These are phyloP conservation scores for Colletotrichum liaoningense DNA, from an alignment of 2,329 filamentous ascomycete species.

Conservation along the genomic window DNA sequence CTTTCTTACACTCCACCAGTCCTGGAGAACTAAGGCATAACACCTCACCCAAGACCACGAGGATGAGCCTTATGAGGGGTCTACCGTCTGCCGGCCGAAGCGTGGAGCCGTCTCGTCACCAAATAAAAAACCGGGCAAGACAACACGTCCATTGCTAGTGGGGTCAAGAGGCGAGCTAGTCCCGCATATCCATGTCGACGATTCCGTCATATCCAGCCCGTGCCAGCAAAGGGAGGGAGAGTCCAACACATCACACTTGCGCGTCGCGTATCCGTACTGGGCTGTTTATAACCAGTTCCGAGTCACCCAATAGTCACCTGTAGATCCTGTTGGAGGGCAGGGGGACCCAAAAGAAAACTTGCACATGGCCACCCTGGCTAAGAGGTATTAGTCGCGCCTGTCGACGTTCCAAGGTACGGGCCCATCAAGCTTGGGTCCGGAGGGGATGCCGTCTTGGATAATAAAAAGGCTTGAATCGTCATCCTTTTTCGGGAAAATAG, in stretches of 20 bases:
- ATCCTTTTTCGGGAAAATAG: neutral
- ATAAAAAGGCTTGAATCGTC: constrained; percentile 1
- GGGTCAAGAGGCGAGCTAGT: constrained; percentile 1
- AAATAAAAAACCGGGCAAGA: constrained; percentile 10
- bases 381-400: neutral
- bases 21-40: neutral
- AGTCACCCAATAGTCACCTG: constrained; percentile 2
- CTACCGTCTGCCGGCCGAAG: neutral
- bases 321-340: constrained; percentile 1
- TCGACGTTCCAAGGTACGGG: neutral
- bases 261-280: neutral
- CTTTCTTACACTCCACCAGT: neutral
- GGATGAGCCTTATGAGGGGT: neutral
- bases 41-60: neutral
- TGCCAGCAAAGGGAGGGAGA: neutral
- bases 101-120: neutral
- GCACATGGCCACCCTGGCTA: constrained; percentile 20
- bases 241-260: constrained; percentile 16
- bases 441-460: neutral
- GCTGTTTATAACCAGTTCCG: neutral
- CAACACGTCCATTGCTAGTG: neutral
- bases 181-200: constrained; percentile 13
- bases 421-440: neutral
- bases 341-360: neutral
- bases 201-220: constrained; percentile 25